Percentiles rank a stretch among this genome's conserved stretches.
phyloP scores from a whole-genome alignment of 306 rosid genomes.

The Medicago ruthenica region DNA sequence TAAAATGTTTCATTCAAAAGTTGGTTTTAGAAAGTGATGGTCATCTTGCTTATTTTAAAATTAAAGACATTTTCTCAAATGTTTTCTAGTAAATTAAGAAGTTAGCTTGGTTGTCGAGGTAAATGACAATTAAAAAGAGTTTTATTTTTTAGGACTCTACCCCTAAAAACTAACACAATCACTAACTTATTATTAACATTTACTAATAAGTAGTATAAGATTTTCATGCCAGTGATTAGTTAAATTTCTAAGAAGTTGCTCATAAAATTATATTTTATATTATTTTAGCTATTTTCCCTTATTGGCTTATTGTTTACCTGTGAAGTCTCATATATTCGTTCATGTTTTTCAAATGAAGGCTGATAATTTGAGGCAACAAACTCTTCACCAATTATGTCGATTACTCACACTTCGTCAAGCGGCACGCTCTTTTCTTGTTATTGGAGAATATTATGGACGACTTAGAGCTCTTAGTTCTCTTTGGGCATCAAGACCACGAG shows the following conservation, averaged over 20 bases:
- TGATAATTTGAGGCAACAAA: constrained; percentile 90
- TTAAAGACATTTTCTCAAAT: not conserved
- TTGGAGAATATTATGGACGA: constrained; percentile 80
- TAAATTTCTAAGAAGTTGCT: not conserved
- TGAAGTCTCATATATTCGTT: not conserved
- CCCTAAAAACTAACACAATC: not conserved
- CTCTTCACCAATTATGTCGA: constrained; percentile 80
- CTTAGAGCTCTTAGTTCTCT: constrained; percentile 90
- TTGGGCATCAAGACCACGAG: constrained; percentile 87
- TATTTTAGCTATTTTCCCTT: not conserved
- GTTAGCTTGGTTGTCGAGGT: too few species aligned
- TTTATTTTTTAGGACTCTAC: too few species aligned
- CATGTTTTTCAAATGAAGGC: constrained; percentile 57
- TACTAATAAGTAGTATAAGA: not conserved
- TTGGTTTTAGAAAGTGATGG: constrained; percentile 66
- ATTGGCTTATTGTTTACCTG: not conserved
- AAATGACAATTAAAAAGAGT: too few species aligned
- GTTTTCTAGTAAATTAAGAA: too few species aligned
- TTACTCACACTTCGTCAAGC: constrained; percentile 82
- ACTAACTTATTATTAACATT: not conserved
- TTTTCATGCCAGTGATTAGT: not conserved
- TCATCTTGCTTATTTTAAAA: constrained; percentile 19
- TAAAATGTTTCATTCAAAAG: constrained; percentile 54
- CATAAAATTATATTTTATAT: not conserved
- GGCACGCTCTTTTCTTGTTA: constrained; percentile 73